These are phyloP conservation scores for Phytophthora tubulina DNA, from an alignment of 352 stramenopile species.

Conservation along the genomic window DNA sequence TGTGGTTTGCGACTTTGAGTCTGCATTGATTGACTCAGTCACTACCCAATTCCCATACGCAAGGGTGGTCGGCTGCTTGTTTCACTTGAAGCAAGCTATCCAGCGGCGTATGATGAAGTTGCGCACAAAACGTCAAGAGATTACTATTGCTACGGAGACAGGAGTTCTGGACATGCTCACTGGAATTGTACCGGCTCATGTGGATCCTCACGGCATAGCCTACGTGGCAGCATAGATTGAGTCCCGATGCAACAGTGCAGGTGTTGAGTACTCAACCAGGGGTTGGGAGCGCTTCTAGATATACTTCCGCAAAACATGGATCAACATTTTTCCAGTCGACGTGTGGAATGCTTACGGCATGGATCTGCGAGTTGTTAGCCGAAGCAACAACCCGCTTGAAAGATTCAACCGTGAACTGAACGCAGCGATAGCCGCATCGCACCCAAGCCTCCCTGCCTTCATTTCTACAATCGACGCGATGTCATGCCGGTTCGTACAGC, in stretches of 20 bases:
- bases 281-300: neutral
- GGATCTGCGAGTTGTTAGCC: neutral
- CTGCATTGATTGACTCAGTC: neutral
- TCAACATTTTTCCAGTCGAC: conserved; percentile 2
- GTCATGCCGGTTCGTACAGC: neutral
- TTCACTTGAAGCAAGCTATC: neutral
- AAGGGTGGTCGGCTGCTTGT: neutral
- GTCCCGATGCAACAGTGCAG: neutral
- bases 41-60: neutral
- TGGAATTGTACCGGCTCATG: neutral
- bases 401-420: neutral
- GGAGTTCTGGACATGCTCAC: conserved; percentile 1
- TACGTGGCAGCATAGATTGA: too few relatives aligned
- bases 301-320: conserved; percentile 2
- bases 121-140: neutral
- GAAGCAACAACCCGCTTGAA: conserved; percentile 6
- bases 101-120: neutral
- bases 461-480: neutral
- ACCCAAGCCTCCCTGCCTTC: neutral
- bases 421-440: neutral
- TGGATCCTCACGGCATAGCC: neutral
- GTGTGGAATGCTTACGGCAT: conserved; percentile 4
- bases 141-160: neutral
- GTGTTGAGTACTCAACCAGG: neutral
- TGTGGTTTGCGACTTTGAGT: neutral